Evolutionary conservation across 2,329 filamentous ascomycete genomes (phyloP).

Genomic region (Neofusicoccum cordaticola): DNA sequence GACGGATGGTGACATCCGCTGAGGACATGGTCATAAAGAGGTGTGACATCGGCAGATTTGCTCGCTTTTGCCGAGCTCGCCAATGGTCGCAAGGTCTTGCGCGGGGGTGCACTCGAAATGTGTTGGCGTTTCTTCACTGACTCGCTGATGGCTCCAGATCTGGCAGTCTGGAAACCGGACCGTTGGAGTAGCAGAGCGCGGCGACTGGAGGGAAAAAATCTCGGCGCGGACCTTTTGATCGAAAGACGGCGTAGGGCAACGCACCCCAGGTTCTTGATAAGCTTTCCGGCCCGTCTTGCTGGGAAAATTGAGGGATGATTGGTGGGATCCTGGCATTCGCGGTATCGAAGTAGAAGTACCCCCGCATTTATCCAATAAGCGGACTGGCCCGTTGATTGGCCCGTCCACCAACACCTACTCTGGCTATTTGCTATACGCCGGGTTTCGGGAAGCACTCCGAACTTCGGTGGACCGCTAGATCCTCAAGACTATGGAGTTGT

Average conservation of each 20-base stretch:
- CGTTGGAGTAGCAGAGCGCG: background rate
- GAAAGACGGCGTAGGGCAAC: background rate
- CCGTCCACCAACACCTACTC: background rate
- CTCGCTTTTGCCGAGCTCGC: background rate
- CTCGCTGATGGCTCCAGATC: background rate
- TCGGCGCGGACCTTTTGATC: background rate
- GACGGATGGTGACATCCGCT: background rate
- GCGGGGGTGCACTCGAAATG: background rate
- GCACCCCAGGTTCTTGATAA: conserved; percentile 1
- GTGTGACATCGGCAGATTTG: background rate
- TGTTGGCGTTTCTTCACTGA: background rate
- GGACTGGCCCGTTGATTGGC: background rate
- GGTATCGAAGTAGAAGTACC: background rate
- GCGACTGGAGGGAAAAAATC: conserved; percentile 4
- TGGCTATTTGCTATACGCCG: conserved; percentile 8
- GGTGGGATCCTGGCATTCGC: conserved; percentile 1
- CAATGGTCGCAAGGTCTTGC: background rate
- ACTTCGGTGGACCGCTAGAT: background rate
- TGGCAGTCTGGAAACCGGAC: background rate
- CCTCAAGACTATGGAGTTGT: background rate
- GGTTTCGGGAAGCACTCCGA: conserved; percentile 6
- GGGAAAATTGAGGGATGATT: background rate
- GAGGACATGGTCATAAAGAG: background rate
- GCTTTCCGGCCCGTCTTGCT: background rate
- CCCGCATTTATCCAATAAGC: conserved; percentile 12